Percentiles rank a stretch among this genome's conserved stretches.
Evolutionary conservation across 2,329 filamentous ascomycete species (phyloP).

Genomic region (Botrytis paeoniae): DNA sequence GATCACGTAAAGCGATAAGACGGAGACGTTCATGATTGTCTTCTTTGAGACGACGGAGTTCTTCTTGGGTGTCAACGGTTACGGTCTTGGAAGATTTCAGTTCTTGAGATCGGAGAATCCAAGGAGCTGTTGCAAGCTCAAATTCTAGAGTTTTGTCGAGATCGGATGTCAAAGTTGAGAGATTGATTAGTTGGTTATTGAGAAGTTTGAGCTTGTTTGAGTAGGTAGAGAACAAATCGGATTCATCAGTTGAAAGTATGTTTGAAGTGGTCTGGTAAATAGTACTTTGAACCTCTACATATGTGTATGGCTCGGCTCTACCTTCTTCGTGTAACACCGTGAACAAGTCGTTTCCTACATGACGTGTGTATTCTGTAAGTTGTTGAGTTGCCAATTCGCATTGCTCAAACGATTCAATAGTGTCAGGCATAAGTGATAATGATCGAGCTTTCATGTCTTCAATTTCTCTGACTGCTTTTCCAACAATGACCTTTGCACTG

Average conservation of each 20-base stretch:
- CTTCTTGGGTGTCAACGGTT: slow-evolving; percentile 79
- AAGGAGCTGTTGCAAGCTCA: slow-evolving; percentile 72
- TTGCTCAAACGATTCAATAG: slow-evolving; percentile 65
- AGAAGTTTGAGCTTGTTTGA: slow-evolving; percentile 63
- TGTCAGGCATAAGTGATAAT: slow-evolving; percentile 68
- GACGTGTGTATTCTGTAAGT: slow-evolving; percentile 63
- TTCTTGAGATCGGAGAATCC: slow-evolving; percentile 77
- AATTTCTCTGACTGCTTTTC: slow-evolving; percentile 73
- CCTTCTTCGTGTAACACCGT: slow-evolving; percentile 68
- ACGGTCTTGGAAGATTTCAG: slow-evolving; percentile 79
- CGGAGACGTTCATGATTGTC: slow-evolving; percentile 76
- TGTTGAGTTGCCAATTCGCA: slow-evolving; percentile 63
- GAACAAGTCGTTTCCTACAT: slow-evolving; percentile 64
- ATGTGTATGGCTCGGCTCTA: slow-evolving; percentile 63
- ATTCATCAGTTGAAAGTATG: slow-evolving; percentile 55
- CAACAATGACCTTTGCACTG: slow-evolving; percentile 77
- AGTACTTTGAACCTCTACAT: slow-evolving; percentile 62
- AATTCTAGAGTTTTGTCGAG: slow-evolving; percentile 75
- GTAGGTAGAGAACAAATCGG: slow-evolving; percentile 69
- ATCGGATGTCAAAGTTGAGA: slow-evolving; percentile 67
- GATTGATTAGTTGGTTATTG: slow-evolving; percentile 62
- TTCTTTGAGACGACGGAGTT: slow-evolving; percentile 75
- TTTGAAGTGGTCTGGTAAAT: slow-evolving; percentile 55
- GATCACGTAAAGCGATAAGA: slow-evolving; percentile 69
- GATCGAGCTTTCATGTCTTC: slow-evolving; percentile 75